Conservation (phyloP, 192 early-diverging fungal species). For the Phycomyces blakesleeanus region DNA sequence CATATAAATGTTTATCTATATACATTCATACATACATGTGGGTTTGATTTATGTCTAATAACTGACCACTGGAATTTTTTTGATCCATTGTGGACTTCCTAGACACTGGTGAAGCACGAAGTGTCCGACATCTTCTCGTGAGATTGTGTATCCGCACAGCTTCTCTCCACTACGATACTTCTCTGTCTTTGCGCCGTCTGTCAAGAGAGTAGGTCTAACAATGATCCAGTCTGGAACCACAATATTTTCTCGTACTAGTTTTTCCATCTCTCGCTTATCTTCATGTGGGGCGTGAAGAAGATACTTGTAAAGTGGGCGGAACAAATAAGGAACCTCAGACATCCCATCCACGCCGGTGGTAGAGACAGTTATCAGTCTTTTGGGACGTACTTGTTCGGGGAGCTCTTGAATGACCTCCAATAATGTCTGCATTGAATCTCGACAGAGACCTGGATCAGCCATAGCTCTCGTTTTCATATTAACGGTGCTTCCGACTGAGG, state of each 20-base stretch:
- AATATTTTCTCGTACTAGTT: neutral
- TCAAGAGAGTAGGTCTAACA: conserved; percentile 43
- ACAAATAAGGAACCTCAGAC: conserved; percentile 13
- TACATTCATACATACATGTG: too few species aligned
- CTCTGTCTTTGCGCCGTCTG: conserved; percentile 29
- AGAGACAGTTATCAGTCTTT: conserved; percentile 8
- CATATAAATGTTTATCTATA: too few species aligned
- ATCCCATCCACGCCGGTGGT: conserved; percentile 8
- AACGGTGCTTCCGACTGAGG: conserved; percentile 34
- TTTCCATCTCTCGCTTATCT: conserved; percentile 13
- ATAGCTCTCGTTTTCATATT: conserved; percentile 19
- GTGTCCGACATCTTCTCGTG: conserved; percentile 43
- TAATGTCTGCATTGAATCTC: conserved; percentile 1
- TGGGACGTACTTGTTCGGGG: conserved; percentile 2
- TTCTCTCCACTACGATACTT: conserved; percentile 33
- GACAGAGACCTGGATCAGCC: conserved; percentile 10
- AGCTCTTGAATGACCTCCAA: conserved; percentile 5
- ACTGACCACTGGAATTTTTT: conserved; percentile 20
- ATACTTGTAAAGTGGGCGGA: conserved; percentile 1
- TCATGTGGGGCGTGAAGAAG: conserved; percentile 13
- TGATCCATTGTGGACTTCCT: conserved; percentile 28
- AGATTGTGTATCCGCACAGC: conserved; percentile 42
- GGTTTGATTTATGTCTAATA: conserved; percentile 2
- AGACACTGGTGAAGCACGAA: conserved; percentile 44
- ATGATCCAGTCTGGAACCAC: conserved; percentile 30